These are phyloP conservation scores for Trichoderma arundinaceum DNA, from an alignment of 2,329 filamentous ascomycete species.

Conservation along the genomic window DNA sequence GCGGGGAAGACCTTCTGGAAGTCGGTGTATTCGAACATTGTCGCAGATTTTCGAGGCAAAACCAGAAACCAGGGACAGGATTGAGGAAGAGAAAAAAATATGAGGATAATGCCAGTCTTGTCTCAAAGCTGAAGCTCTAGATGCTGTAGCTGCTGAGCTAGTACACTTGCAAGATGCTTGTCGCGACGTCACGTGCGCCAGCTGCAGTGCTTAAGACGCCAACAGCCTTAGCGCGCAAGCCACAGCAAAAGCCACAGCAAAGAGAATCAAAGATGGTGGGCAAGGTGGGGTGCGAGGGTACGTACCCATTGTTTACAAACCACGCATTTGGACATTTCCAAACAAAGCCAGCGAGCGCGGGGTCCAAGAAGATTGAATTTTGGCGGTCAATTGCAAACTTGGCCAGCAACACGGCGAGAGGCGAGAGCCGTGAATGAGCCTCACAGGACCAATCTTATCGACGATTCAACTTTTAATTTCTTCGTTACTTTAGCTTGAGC, in stretches of 20 bases:
- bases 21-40: slow-evolving; percentile 68
- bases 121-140: background rate
- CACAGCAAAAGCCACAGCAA: slow-evolving; percentile 13
- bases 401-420: slow-evolving; percentile 1
- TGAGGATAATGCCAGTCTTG: background rate
- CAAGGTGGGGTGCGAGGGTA: slow-evolving; percentile 22
- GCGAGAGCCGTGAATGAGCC: slow-evolving; percentile 1
- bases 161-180: background rate
- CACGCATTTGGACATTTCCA: slow-evolving; percentile 48
- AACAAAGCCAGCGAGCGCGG: slow-evolving; percentile 41
- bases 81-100: background rate
- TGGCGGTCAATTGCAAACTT: slow-evolving; percentile 24
- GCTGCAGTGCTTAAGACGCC: slow-evolving; percentile 14
- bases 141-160: background rate
- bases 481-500: background rate
- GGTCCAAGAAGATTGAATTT: slow-evolving; percentile 28
- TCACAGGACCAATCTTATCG: background rate
- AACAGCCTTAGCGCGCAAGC: slow-evolving; percentile 2
- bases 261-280: background rate
- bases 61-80: background rate
- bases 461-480: background rate
- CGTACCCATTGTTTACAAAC: slow-evolving; percentile 49
- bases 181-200: slow-evolving; percentile 37
- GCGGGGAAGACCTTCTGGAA: slow-evolving; percentile 72
- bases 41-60: background rate